phyloP scores from a whole-genome alignment of 192 early-diverging fungal genomes.

The Backusella psychrophila region DNA sequence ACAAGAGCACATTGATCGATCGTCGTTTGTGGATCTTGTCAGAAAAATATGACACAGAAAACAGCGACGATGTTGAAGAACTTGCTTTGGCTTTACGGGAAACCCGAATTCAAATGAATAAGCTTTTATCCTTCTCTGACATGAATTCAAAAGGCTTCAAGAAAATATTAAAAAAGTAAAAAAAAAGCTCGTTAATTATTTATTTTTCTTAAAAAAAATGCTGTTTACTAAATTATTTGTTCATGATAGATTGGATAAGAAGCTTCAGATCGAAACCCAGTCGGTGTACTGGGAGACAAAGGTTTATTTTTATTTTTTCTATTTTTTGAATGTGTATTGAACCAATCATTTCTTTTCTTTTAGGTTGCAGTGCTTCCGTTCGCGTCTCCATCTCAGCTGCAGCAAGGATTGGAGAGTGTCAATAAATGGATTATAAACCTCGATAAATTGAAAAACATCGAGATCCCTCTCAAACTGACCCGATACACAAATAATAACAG shows the following conservation, averaged over 20 bases:
- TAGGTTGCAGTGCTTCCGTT: conserved; percentile 42
- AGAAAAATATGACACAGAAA: conserved; percentile 43
- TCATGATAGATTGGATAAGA: conserved; percentile 48
- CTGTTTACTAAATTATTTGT: neutral
- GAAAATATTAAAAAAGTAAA: conserved; percentile 62
- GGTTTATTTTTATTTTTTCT: conserved; percentile 20
- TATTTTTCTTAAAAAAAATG: neutral
- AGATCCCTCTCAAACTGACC: neutral
- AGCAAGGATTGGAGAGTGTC: conserved; percentile 15
- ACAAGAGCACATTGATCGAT: conserved; percentile 75
- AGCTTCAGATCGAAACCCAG: conserved; percentile 32
- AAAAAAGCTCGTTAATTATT: neutral
- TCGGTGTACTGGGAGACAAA: conserved; percentile 47
- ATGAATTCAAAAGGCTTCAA: conserved; percentile 46
- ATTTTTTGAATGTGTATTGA: neutral
- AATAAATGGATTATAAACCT: conserved; percentile 16
- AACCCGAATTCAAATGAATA: conserved; percentile 42
- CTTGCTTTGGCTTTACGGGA: conserved; percentile 42
- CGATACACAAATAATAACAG: conserved; percentile 16
- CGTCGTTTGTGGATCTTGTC: conserved; percentile 60
- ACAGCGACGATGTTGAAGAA: conserved; percentile 17
- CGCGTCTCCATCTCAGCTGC: conserved; percentile 24
- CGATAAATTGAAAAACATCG: neutral
- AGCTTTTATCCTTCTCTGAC: conserved; percentile 49
- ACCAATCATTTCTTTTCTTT: neutral